Evolutionary conservation across 768 basidiomycete species (phyloP).

Genomic region (Sistotremastrum suecicum): DNA sequence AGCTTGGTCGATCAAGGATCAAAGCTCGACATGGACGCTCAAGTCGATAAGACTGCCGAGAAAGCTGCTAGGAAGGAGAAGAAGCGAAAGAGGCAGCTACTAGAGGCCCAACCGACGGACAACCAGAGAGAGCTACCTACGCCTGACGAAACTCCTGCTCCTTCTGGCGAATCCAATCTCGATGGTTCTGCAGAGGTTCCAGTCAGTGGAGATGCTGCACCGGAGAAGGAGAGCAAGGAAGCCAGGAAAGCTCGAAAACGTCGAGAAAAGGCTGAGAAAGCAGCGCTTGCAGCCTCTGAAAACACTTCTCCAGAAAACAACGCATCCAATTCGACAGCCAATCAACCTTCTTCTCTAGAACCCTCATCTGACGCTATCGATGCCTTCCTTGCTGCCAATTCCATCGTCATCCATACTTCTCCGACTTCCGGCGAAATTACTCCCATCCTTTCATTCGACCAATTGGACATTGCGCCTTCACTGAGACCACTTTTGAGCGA

Average conservation of each 20-base stretch:
- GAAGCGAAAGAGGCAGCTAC: constrained; percentile 1
- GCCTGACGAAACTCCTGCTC: not conserved
- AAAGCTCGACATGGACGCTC: too few species aligned
- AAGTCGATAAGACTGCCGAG: constrained; percentile 1
- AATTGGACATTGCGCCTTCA: constrained; percentile 49
- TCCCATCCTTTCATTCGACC: constrained; percentile 64
- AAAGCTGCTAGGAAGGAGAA: constrained; percentile 3
- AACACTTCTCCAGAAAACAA: not conserved
- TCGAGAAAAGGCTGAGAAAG: not conserved
- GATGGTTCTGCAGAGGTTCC: not conserved
- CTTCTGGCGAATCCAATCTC: not conserved
- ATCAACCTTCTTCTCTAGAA: constrained; percentile 14
- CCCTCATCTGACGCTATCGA: constrained; percentile 30
- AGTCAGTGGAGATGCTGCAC: not conserved
- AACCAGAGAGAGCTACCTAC: not conserved
- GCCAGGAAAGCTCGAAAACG: constrained; percentile 3
- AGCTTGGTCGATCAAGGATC: too few species aligned
- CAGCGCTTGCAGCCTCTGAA: not conserved
- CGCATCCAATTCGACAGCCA: constrained; percentile 1
- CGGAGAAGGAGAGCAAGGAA: constrained; percentile 2
- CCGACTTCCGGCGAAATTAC: constrained; percentile 28
- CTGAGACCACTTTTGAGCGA: constrained; percentile 49
- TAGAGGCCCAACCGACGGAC: not conserved
- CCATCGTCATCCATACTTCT: constrained; percentile 55
- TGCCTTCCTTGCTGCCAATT: constrained; percentile 57